phyloP scores from a whole-genome alignment of 352 stramenopile species.

The Aphanomyces stellatus region DNA sequence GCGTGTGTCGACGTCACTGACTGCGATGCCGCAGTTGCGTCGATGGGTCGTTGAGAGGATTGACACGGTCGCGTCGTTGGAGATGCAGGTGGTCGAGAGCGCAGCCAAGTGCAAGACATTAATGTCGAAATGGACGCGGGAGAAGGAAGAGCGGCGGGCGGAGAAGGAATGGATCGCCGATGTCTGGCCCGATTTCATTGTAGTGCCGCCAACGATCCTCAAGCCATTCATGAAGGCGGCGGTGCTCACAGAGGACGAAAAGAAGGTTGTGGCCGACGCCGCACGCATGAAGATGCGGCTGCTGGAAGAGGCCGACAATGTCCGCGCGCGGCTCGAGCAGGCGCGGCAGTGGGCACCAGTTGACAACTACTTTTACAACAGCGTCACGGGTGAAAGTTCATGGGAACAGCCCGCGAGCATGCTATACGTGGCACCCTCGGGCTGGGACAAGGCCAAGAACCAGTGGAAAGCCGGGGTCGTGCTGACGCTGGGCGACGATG shows the following conservation, averaged over 20 bases:
- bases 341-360: conserved; percentile 46
- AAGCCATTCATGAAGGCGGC: conserved; percentile 25
- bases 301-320: conserved; percentile 33
- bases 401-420: conserved; percentile 52
- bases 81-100: conserved; percentile 3
- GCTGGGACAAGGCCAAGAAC: conserved; percentile 36
- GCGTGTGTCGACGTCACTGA: not conserved
- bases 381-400: conserved; percentile 37
- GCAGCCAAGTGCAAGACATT: not conserved
- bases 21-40: not conserved
- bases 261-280: conserved; percentile 23
- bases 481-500: conserved; percentile 2
- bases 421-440: conserved; percentile 41
- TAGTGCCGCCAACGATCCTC: conserved; percentile 47
- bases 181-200: conserved; percentile 50
- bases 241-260: conserved; percentile 16
- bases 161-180: conserved; percentile 55
- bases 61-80: not conserved
- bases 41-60: not conserved
- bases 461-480: conserved; percentile 2
- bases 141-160: conserved; percentile 38
- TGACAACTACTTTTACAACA: conserved; percentile 44
- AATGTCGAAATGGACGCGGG: conserved; percentile 23
- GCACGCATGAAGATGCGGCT: conserved; percentile 31
- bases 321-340: conserved; percentile 33